These are phyloP conservation scores for Dryas integrifolia DNA, from an alignment of 331 rosid species.

Conservation along the genomic window DNA sequence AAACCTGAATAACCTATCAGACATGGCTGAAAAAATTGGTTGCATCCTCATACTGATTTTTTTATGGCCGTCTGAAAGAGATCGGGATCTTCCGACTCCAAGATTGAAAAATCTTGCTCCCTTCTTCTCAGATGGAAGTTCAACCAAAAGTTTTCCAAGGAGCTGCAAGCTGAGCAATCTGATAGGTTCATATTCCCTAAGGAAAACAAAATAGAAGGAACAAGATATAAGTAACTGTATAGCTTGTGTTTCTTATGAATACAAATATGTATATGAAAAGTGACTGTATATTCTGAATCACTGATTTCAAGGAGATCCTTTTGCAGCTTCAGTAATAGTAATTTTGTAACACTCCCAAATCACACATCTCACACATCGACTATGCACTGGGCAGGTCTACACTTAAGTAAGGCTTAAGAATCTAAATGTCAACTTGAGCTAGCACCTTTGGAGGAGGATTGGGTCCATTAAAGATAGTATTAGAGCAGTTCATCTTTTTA, in stretches of 20 bases:
- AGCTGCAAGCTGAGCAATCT: constrained; percentile 92
- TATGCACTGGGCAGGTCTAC: too few species aligned
- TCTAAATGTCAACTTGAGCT: too few species aligned
- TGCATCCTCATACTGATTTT: constrained; percentile 56
- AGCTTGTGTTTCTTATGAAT: background rate
- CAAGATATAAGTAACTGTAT: background rate
- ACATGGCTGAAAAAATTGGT: constrained; percentile 71
- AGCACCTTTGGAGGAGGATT: too few species aligned
- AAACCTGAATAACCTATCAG: constrained; percentile 86
- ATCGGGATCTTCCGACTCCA: constrained; percentile 64
- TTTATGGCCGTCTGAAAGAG: constrained; percentile 54
- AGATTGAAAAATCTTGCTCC: constrained; percentile 86
- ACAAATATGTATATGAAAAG: background rate
- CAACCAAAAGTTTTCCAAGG: constrained; percentile 90
- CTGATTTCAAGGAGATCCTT: background rate
- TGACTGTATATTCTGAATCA: background rate
- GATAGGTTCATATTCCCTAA: constrained; percentile 82
- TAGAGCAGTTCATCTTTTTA: too few species aligned
- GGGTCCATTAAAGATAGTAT: too few species aligned
- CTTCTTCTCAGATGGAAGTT: constrained; percentile 86
- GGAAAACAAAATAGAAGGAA: background rate
- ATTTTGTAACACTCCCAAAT: background rate
- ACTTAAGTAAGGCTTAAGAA: too few species aligned
- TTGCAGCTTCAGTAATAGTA: background rate
- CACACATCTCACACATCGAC: too few species aligned